Evolutionary conservation across 2,329 filamentous ascomycete species (phyloP).

Genomic region (Apiospora malaysiana): DNA sequence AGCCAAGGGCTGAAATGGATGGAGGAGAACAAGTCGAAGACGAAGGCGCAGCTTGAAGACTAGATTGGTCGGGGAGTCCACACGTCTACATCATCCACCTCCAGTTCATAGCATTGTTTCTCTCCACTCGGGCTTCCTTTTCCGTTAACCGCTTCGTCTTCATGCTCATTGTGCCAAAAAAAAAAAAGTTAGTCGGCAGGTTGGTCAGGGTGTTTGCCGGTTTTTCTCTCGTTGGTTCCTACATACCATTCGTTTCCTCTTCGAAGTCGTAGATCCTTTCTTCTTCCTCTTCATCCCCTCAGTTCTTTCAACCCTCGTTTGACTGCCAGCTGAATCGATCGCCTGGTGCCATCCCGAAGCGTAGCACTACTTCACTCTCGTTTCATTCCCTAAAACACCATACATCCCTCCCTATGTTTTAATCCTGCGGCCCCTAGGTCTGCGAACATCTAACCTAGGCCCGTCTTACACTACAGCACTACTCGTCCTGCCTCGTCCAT

Average conservation of each 20-base stretch:
- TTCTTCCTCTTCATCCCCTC: slow-evolving; percentile 4
- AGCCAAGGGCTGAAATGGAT: not conserved
- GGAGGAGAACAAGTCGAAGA: not conserved
- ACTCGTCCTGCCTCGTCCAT: not conserved
- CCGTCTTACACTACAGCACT: not conserved
- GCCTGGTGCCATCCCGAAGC: slow-evolving; percentile 38
- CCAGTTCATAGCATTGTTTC: not conserved
- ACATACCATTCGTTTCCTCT: not conserved
- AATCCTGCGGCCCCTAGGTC: slow-evolving; percentile 8
- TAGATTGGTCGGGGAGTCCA: slow-evolving; percentile 9
- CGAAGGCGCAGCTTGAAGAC: slow-evolving; percentile 14
- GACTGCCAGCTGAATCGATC: slow-evolving; percentile 31
- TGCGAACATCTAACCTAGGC: not conserved
- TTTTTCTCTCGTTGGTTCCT: not conserved
- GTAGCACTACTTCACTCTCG: slow-evolving; percentile 24
- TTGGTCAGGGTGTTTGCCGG: not conserved
- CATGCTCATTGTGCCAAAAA: slow-evolving; percentile 14
- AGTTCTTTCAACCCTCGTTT: slow-evolving; percentile 20
- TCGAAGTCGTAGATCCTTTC: not conserved
- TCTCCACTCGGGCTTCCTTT: slow-evolving; percentile 4
- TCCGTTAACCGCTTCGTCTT: slow-evolving; percentile 17
- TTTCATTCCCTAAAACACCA: not conserved
- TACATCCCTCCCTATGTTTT: slow-evolving; percentile 19
- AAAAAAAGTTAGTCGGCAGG: not conserved
- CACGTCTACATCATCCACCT: slow-evolving; percentile 8